A percentile compares a stretch with the other conserved stretches of the same genome.
These are phyloP conservation scores for Blastobotrys ciferrii DNA, from an alignment of 1,139 yeast genomes.

Conservation along the genomic window DNA sequence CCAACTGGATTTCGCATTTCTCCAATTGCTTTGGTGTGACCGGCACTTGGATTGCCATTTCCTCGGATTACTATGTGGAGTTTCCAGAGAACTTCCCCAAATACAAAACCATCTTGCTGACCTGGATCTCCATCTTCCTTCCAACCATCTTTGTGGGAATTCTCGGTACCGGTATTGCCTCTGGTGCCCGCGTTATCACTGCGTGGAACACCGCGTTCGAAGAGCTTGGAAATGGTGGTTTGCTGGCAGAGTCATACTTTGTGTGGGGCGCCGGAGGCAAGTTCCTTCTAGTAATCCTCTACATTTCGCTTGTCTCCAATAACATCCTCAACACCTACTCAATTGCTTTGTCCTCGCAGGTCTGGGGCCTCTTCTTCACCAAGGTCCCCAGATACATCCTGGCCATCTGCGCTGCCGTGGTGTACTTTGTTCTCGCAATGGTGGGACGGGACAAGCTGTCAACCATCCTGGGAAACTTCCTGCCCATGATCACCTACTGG, in stretches of 20 bases:
- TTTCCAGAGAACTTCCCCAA: conserved; percentile 75
- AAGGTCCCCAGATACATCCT: conserved; percentile 77
- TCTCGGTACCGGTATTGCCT: conserved; percentile 67
- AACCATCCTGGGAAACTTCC: conserved; percentile 75
- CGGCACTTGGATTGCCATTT: conserved; percentile 86
- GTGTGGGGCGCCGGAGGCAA: conserved; percentile 82
- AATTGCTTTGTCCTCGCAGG: conserved; percentile 76
- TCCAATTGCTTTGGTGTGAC: conserved; percentile 77
- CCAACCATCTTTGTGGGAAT: conserved; percentile 82
- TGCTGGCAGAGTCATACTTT: conserved; percentile 62
- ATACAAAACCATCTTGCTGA: conserved; percentile 53
- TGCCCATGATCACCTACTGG: conserved; percentile 97
- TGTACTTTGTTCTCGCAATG: conserved; percentile 52
- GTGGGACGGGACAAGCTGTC: conserved; percentile 78
- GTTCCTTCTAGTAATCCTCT: conserved; percentile 64
- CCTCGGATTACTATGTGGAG: conserved; percentile 80
- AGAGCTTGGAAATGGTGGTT: conserved; percentile 72
- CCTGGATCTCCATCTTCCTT: conserved; percentile 64
- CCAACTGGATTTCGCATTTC: conserved; percentile 72
- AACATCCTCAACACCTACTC: conserved; percentile 81
- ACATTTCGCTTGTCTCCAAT: conserved; percentile 74
- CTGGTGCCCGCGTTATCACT: conserved; percentile 59
- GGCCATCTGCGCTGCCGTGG: conserved; percentile 62
- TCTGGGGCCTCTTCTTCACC: conserved; percentile 61
- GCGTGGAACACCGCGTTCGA: conserved; percentile 60